These are phyloP conservation scores for Nephelium lappaceum DNA, from an alignment of 345 rosid genomes.

Conservation along the genomic window DNA sequence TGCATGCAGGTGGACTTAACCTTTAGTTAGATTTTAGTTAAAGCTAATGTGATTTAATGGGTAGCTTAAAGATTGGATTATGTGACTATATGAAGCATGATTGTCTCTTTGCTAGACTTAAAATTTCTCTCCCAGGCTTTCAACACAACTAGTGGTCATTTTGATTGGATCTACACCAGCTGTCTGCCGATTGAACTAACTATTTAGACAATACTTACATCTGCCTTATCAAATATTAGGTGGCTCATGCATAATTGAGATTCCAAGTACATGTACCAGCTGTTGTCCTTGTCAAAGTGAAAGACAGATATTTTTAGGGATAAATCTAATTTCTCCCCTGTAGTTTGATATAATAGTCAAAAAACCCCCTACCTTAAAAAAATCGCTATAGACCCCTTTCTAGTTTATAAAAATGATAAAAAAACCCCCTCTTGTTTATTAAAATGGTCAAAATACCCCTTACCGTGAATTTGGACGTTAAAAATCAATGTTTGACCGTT, in stretches of 20 bases:
- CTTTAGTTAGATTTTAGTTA: background rate
- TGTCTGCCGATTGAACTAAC: background rate
- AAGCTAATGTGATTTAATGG: background rate
- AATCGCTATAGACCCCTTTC: too few relatives aligned
- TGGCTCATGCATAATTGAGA: background rate
- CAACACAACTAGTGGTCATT: background rate
- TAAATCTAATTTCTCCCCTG: too few relatives aligned
- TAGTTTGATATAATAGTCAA: too few relatives aligned
- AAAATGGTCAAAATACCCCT: too few relatives aligned
- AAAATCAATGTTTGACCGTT: too few relatives aligned
- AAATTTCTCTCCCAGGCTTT: background rate
- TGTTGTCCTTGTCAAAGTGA: too few relatives aligned
- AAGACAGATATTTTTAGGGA: too few relatives aligned
- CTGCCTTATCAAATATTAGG: background rate
- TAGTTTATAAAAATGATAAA: too few relatives aligned
- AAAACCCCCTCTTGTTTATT: too few relatives aligned
- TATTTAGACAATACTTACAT: background rate
- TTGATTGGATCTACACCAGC: background rate
- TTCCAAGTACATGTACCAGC: background rate
- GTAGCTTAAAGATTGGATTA: background rate
- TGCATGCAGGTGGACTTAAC: background rate
- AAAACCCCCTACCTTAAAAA: too few relatives aligned
- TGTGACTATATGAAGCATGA: background rate
- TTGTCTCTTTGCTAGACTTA: background rate
- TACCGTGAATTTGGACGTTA: too few relatives aligned